Evolutionary conservation across 257 asterid species (phyloP).

Genomic region (Asclepias syriaca): DNA sequence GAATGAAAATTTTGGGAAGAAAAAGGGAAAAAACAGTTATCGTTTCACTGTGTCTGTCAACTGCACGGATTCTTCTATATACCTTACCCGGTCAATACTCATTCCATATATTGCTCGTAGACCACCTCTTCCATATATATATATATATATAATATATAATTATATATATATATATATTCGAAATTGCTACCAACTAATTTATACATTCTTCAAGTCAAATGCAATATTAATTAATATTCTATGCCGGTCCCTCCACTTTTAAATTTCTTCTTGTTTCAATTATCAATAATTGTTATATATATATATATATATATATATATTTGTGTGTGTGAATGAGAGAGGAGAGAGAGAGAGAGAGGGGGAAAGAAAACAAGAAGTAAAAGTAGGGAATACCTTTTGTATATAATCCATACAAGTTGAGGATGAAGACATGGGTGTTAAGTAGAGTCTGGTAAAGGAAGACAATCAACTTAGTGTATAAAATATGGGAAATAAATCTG

Average conservation of each 20-base stretch:
- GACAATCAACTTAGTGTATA: slow-evolving; percentile 23
- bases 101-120: too few species aligned
- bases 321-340: background rate
- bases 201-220: slow-evolving; percentile 10
- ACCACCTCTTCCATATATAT: too few species aligned
- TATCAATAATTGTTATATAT: background rate
- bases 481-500: slow-evolving; percentile 14
- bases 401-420: slow-evolving; percentile 34
- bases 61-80: background rate
- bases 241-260: slow-evolving; percentile 12
- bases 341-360: slow-evolving; percentile 1
- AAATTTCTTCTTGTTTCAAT: background rate
- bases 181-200: too few species aligned
- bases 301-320: too few species aligned
- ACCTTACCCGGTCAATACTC: background rate
- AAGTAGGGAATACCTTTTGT: slow-evolving; percentile 21
- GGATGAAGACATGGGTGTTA: slow-evolving; percentile 58
- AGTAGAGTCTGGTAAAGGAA: slow-evolving; percentile 42
- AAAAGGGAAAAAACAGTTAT: background rate
- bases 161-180: too few species aligned
- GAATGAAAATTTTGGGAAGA: background rate
- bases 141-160: too few species aligned
- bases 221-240: background rate
- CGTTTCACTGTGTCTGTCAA: background rate
- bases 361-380: slow-evolving; percentile 17